Conservation (phyloP, 192 early-diverging fungal genomes). For the Podila epicladia region DNA sequence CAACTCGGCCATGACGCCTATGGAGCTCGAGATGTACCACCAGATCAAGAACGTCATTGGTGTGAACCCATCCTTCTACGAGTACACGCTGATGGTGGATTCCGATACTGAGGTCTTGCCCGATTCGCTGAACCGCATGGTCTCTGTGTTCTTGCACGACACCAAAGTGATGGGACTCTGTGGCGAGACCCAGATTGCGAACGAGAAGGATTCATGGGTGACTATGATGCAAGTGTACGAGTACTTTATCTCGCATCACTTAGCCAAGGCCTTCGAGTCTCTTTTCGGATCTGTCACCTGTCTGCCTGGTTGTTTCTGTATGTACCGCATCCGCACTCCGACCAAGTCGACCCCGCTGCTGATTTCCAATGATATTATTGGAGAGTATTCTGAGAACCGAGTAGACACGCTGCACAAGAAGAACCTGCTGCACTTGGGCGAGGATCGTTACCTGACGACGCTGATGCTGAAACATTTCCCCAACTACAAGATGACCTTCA, state of each 20-base stretch:
- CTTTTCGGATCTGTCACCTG: constrained; percentile 98
- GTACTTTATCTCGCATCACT: constrained; percentile 97
- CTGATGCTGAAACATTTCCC: constrained; percentile 98
- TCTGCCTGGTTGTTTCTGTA: constrained; percentile 98
- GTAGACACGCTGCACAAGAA: constrained; percentile 99
- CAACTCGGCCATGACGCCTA: constrained; percentile 90
- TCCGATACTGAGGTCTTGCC: constrained; percentile 94
- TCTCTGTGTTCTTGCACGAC: constrained; percentile 92
- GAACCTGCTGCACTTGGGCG: constrained; percentile 97
- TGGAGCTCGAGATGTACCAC: constrained; percentile 98
- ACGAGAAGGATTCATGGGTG: constrained; percentile 93
- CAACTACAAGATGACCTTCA: constrained; percentile 93
- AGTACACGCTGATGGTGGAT: constrained; percentile 98
- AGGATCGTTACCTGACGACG: constrained; percentile 98
- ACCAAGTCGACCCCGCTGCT: constrained; percentile 91
- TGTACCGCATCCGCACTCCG: constrained; percentile 96
- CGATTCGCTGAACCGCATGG: constrained; percentile 92
- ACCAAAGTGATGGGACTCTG: constrained; percentile 92
- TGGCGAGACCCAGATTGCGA: constrained; percentile 94
- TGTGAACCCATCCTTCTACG: constrained; percentile 95
- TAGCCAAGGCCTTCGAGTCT: constrained; percentile 98
- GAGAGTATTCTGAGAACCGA: constrained; percentile 92
- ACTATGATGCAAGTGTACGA: constrained; percentile 99
- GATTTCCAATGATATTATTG: constrained; percentile 87
- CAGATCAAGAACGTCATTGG: constrained; percentile 99